A percentile compares a stretch with the other conserved stretches of the same genome.
These are phyloP conservation scores for Cryomyces antarcticus DNA, from an alignment of 495 filamentous ascomycete species.

Conservation along the genomic window DNA sequence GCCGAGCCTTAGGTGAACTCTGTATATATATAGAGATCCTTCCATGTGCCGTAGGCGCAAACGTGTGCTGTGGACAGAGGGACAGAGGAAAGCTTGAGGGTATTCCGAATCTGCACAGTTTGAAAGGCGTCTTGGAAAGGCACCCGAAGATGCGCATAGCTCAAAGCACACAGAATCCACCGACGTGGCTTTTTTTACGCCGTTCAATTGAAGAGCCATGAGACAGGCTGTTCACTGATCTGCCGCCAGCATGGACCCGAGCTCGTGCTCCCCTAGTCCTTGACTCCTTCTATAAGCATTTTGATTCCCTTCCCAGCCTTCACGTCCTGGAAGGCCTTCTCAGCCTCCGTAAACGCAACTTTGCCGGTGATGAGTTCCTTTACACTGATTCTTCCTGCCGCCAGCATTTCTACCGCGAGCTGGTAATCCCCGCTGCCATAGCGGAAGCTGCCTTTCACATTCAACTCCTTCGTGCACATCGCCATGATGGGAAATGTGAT, in stretches of 20 bases:
- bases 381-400: conserved; percentile 41
- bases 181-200: too few species aligned
- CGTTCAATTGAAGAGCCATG: too few species aligned
- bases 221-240: neutral
- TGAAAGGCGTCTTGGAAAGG: too few species aligned
- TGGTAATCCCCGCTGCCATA: conserved; percentile 69
- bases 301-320: conserved; percentile 68
- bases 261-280: neutral
- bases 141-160: too few species aligned
- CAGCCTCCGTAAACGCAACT: conserved; percentile 51
- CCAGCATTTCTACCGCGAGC: conserved; percentile 51
- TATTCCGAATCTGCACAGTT: too few species aligned
- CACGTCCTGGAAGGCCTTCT: conserved; percentile 59
- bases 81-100: too few species aligned
- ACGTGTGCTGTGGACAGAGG: too few species aligned
- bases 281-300: conserved; percentile 49
- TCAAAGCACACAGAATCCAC: too few species aligned
- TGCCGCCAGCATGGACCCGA: neutral
- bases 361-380: conserved; percentile 49
- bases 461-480: conserved; percentile 65
- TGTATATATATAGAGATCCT: too few species aligned
- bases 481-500: conserved; percentile 69
- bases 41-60: too few species aligned
- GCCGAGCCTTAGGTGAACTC: too few species aligned
- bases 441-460: conserved; percentile 59